A percentile compares a stretch with the other conserved stretches of the same genome.
These are phyloP conservation scores for Exophiala lecanii-corni DNA, from an alignment of 2,329 filamentous ascomycete genomes.

Conservation along the genomic window DNA sequence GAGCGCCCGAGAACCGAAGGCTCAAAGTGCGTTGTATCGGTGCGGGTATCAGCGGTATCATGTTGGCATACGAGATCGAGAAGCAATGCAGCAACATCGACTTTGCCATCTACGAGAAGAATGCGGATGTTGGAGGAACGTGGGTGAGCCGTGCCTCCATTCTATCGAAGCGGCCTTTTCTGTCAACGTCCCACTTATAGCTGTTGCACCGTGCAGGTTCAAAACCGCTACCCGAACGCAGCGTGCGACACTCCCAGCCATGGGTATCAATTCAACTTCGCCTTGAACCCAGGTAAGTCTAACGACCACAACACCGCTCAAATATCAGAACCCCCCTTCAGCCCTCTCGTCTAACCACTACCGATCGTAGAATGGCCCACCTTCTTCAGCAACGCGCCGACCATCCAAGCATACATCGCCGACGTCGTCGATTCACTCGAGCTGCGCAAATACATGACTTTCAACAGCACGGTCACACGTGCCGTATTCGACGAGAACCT, in stretches of 20 bases:
- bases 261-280: constrained; percentile 65
- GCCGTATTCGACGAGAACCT: constrained; percentile 35
- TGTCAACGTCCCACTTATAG: too few relatives aligned
- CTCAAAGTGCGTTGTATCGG: constrained; percentile 29
- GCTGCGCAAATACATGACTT: constrained; percentile 29
- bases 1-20: background rate
- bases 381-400: too few relatives aligned
- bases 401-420: background rate
- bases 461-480: constrained; percentile 33
- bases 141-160: too few relatives aligned
- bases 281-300: constrained; percentile 63
- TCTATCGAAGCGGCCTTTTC: too few relatives aligned
- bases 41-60: constrained; percentile 37
- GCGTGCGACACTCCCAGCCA: constrained; percentile 34
- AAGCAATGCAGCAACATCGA: constrained; percentile 8
- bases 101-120: constrained; percentile 26
- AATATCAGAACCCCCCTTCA: too few relatives aligned
- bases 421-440: background rate
- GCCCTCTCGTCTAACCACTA: too few relatives aligned
- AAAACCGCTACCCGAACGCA: constrained; percentile 27
- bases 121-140: constrained; percentile 28
- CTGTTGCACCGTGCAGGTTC: too few relatives aligned
- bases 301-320: background rate
- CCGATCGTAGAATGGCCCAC: too few relatives aligned
- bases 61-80: constrained; percentile 31